Evolutionary conservation across 2,329 filamentous ascomycete genomes (phyloP), one percentile per base, ranked within the genome.

Genomic region (Chaetomium sp.): DNA sequence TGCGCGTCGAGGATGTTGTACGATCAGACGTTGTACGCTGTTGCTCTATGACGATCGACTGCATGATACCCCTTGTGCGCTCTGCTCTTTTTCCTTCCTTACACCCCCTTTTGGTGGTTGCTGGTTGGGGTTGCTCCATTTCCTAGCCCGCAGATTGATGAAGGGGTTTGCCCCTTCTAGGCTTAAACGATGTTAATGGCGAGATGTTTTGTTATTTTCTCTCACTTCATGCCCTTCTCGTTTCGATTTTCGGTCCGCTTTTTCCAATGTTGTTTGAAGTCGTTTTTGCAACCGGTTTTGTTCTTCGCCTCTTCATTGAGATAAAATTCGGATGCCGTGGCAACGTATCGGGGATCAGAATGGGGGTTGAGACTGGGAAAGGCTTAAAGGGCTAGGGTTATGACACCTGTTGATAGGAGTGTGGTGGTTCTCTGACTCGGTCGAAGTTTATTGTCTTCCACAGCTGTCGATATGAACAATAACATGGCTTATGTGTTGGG

Each of bases 31-130:
- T 57, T 52, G 57, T 56, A 48, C 54, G 53, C 57, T 52, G 57
- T 56, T 59, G 52, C 51, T 60, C 52, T 49, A 49, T 55, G 49
- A 57, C 41, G 55, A 57, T 45, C 49, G 58, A 53, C 54, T 41
- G 50, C 55, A 60, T 56, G 60, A 64, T 64, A 64, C 62, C 61
- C 62, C 59, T 33, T 48, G 40, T 49, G 42, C 49, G 52, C 44
- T 46, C 42, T 52, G 38, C 14, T 37, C 34, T 48, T n/a, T 53
- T 48, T 45, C 50, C 27, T 33, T 58, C 43, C 53, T 40, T 43
- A 33, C n/a, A 11, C 10, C 37, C 19, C 34, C 14, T 4, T 35
- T n/a, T n/a, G 45, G 4, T 47, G 51, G 46, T n/a, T 36, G 43
- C 34, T 38, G 10, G 8, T 12, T 48, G 36, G n/a, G n/a, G 10